Base-by-base conservation (phyloP, 78 protist genomes). In the Dictyostelium intermedium region DNA sequence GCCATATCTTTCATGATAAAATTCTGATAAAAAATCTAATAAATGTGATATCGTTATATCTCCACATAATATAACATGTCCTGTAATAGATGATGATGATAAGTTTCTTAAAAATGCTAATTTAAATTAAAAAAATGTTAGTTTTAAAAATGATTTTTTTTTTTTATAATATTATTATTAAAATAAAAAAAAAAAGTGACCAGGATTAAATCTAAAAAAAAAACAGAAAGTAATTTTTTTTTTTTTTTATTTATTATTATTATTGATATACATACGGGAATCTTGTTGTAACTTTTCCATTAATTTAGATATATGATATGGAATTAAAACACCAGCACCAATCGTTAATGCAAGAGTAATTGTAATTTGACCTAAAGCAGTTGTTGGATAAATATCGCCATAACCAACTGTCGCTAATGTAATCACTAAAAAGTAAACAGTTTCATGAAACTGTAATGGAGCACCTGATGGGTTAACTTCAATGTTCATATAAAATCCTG, bases 201-300 rank as follows among this genome's bases (percentile, higher is more conserved):
- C 43, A 39, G 18, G 0, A 53, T 20, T 20, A 56, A 56, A 56
- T 50, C 0, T 53, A 20, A 53, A 56, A 16, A 20, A 56, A 56
- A 56, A 56, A 20, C 16, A 4, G 23, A 50, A 50, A 16, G 16
- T 16, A 50, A 16, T 39, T 39, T 39, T 39, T 39, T 39, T 39
- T 39, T 39, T 39, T 2, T 39, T 39, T 39, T 39, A 4, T 39
- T 39, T 39, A 60, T 2, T 60, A 35, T 25, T 39, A 5, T 39
- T 18, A 1, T 47, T 13, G 3, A 9, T 1, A 30, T 61, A 77
- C 93, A 66, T 87, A 87, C 93, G 94, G n/a, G 94, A 89, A 70
- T 89, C 94, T 89, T 89, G 94, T 80, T 89, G 94, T 80, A 89
- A 80, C n/a, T 89, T 89, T 39, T 89, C 94, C 94, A 89, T 89